A percentile compares a stretch with the other conserved stretches of the same genome.
phyloP scores from a whole-genome alignment of 1,139 yeast species.

The Blastobotrys serpentis region DNA sequence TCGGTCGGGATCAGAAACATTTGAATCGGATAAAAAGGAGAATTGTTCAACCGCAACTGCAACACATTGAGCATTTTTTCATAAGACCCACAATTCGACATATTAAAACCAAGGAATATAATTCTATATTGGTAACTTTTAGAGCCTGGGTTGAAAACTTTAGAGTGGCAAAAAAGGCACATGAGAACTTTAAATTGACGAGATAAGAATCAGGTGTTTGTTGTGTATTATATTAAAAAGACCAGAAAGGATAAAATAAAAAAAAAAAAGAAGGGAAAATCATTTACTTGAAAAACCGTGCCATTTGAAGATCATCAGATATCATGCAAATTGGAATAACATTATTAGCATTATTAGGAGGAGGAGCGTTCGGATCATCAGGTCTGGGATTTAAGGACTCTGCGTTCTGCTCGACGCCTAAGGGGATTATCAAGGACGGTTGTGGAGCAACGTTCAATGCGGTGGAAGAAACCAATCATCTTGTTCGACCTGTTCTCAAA shows the following conservation, averaged over 20 bases:
- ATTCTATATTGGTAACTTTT: too few relatives aligned
- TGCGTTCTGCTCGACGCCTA: constrained; percentile 20
- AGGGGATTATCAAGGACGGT: constrained; percentile 36
- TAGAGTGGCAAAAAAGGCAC: constrained; percentile 8
- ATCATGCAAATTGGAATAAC: constrained; percentile 1
- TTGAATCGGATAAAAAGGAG: too few relatives aligned
- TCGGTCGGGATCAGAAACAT: too few relatives aligned
- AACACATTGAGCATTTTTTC: too few relatives aligned
- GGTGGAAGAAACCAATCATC: constrained; percentile 50
- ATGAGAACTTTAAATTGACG: constrained; percentile 2
- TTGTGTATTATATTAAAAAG: background rate
- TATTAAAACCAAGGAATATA: too few relatives aligned
- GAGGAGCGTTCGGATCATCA: background rate
- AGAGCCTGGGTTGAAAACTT: too few relatives aligned
- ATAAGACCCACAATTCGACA: too few relatives aligned
- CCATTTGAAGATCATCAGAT: background rate
- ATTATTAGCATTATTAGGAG: constrained; percentile 1
- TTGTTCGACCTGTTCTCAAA: constrained; percentile 54
- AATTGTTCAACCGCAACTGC: too few relatives aligned
- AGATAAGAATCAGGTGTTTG: too few relatives aligned
- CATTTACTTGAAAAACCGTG: too few relatives aligned
- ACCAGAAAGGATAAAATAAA: background rate
- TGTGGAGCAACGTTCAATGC: constrained; percentile 55
- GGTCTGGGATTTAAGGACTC: constrained; percentile 22
- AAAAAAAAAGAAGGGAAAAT: background rate